These are phyloP conservation scores for Cicer chorassanicum DNA, from an alignment of 306 rosid species.

Conservation along the genomic window DNA sequence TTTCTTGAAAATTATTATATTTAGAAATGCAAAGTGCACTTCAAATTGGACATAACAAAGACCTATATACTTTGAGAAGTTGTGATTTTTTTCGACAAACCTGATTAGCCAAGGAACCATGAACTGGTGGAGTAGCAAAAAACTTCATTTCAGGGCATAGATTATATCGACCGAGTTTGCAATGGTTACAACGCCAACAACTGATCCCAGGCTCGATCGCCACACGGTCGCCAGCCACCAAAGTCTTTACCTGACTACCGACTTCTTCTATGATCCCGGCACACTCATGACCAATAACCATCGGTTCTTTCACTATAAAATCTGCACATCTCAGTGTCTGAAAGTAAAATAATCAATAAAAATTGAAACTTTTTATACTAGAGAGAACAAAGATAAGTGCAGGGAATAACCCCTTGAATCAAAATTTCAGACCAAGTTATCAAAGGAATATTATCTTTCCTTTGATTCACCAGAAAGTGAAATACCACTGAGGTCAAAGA, in stretches of 20 bases:
- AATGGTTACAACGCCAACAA: conserved; percentile 77
- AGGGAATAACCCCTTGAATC: conserved; percentile 24
- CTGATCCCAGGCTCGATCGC: conserved; percentile 91
- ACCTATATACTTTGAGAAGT: conserved; percentile 29
- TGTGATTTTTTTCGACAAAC: conserved; percentile 48
- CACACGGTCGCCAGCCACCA: conserved; percentile 75
- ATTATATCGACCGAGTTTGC: conserved; percentile 87
- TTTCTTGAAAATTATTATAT: conserved; percentile 7
- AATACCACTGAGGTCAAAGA: too few species aligned
- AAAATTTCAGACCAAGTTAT: neutral
- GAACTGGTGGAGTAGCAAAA: conserved; percentile 88
- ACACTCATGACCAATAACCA: conserved; percentile 96
- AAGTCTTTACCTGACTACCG: conserved; percentile 65
- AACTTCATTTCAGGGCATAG: conserved; percentile 89
- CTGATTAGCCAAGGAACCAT: conserved; percentile 94
- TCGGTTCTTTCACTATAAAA: conserved; percentile 80
- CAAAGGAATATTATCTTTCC: neutral
- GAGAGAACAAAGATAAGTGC: conserved; percentile 1
- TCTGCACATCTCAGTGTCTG: conserved; percentile 82
- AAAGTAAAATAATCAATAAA: conserved; percentile 40
- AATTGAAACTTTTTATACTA: neutral
- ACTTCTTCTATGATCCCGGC: conserved; percentile 88
- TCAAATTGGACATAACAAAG: neutral
- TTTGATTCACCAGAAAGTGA: neutral
- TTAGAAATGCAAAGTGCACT: too few species aligned